Evolutionary conservation across 2,329 filamentous ascomycete genomes (phyloP).

Genomic region (Oidium heveae): DNA sequence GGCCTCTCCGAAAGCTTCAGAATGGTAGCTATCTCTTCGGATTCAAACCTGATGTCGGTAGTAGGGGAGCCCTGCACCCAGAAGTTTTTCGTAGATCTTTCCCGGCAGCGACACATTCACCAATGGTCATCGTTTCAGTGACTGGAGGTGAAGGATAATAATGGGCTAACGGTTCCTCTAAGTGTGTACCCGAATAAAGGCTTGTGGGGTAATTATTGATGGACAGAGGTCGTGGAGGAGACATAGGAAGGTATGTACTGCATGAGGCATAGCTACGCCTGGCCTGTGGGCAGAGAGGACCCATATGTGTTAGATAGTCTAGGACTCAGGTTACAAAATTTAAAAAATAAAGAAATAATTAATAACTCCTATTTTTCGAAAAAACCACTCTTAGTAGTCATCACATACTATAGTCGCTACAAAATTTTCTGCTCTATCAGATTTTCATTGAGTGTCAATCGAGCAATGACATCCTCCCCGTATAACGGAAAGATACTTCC

Average conservation of each 20-base stretch:
- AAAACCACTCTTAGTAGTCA: too few species aligned
- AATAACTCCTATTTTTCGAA: background rate
- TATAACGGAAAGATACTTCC: too few species aligned
- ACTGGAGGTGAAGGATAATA: background rate
- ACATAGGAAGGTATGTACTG: background rate
- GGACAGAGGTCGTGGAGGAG: background rate
- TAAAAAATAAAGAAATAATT: background rate
- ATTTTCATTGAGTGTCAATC: too few species aligned
- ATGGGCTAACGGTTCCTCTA: too few species aligned
- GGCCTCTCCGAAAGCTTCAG: too few species aligned
- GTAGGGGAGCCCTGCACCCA: too few species aligned
- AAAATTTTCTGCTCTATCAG: background rate
- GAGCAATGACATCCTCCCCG: too few species aligned
- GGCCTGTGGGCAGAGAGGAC: too few species aligned
- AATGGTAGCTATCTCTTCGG: too few species aligned
- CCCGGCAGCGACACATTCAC: background rate
- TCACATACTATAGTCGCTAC: background rate
- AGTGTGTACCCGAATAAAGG: background rate
- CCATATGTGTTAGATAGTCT: too few species aligned
- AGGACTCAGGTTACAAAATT: too few species aligned
- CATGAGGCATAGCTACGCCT: background rate
- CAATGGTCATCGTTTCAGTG: background rate
- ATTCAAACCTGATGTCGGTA: too few species aligned
- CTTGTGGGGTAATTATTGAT: background rate
- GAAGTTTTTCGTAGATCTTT: background rate